Evolutionary conservation across 169 alveolate species (phyloP), one percentile per base, ranked within the genome.

Genomic region (Eimeria acervulina): DNA sequence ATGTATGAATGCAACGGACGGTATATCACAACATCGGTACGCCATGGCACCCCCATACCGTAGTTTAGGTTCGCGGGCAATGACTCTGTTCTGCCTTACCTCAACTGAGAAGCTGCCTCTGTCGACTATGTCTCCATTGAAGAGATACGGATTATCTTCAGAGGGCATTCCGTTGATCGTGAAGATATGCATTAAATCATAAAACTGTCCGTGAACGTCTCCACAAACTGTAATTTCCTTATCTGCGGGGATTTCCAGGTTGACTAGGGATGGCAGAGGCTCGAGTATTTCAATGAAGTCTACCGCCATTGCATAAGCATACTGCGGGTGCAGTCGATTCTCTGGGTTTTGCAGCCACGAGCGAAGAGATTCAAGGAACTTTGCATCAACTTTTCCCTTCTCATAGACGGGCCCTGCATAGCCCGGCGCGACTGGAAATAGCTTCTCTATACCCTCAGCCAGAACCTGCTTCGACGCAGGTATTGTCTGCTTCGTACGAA

Each of bases 91-190:
- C 84, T n/a, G 90, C 1, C 98, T 95, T 31, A 99, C 99, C 98
- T 99, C 99, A 38, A 99, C 99, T 44, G 99, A 99, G 97, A 99
- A 99, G 68, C 99, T 98, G 21, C 99, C 99, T 94, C 99, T 97
- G 96, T 99, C 99, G 66, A 99, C 99, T 96, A 99, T 99, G 95
- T 99, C 99, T 0, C 99, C 99, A 97, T 99, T 99, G 98, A 99
- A 99, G 95, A 99, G 97, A 97, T 99, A 99, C 8, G 99, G 99
- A 96, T 99, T 99, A 26, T 96, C 97, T 95, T 97, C 99, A 36
- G 99, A 97, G 51, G 99, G 99, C 91, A 97, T 96, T 1, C 99
- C 99, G 97, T 99, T 99, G 80, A 99, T 97, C 93, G 97, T 96
- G 97, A 99, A 99, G 36, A 99, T 99, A 96, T 99, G 99, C 84